Percentiles rank a stretch among this genome's conserved stretches.
phyloP scores from a whole-genome alignment of 306 rosid species.

The Castanea mollissima region DNA sequence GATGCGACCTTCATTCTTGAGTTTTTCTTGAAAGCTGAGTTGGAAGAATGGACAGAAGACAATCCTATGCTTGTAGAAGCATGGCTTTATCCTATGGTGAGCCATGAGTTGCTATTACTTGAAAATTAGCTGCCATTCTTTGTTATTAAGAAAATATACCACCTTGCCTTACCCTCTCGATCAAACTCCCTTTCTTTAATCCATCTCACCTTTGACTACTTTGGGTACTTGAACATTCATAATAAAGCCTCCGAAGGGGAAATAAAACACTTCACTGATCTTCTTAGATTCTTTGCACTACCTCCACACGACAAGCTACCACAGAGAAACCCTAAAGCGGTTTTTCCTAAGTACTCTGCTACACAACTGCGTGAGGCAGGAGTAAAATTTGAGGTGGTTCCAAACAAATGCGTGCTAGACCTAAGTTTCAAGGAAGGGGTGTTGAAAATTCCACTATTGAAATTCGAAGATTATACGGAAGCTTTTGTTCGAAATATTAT shows the following conservation, averaged over 20 bases:
- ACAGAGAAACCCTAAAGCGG: no score
- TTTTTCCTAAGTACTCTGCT: no score
- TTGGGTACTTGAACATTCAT: background rate
- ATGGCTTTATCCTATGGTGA: background rate
- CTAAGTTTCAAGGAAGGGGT: constrained; percentile 1
- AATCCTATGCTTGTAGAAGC: background rate
- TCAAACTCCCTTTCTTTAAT: background rate
- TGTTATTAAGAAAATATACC: constrained; percentile 6
- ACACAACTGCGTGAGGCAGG: constrained; percentile 16
- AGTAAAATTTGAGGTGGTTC: constrained; percentile 8
- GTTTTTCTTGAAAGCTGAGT: background rate
- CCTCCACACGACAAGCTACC: background rate
- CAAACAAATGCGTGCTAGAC: constrained; percentile 5
- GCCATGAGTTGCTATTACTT: constrained; percentile 19
- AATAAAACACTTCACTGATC: constrained; percentile 37
- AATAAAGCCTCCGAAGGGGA: background rate
- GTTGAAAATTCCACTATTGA: constrained; percentile 29
- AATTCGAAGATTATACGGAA: constrained; percentile 31
- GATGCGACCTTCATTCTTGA: constrained; percentile 29
- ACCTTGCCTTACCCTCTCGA: background rate
- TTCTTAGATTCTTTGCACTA: constrained; percentile 23
- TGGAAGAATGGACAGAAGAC: background rate
- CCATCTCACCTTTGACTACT: constrained; percentile 14
- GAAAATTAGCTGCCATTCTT: constrained; percentile 30
- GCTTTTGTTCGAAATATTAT: constrained; percentile 29